Percentiles rank a stretch among this genome's conserved stretches.
These are phyloP conservation scores for Blastobotrys chiropterorum DNA, from an alignment of 805 yeast genomes.

Conservation along the genomic window DNA sequence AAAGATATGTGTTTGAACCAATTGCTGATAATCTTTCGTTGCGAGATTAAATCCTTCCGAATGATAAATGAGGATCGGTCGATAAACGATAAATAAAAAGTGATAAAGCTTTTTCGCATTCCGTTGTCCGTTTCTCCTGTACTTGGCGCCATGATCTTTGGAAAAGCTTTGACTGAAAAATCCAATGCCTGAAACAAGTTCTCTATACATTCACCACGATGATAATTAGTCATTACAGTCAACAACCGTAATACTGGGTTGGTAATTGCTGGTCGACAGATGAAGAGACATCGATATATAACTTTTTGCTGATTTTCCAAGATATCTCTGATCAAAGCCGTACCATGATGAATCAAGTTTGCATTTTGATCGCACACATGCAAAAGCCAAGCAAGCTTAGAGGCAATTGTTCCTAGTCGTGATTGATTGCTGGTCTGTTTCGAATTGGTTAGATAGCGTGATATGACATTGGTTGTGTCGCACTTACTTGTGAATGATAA, in stretches of 20 bases:
- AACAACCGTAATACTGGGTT: conserved; percentile 58
- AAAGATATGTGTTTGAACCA: conserved; percentile 60
- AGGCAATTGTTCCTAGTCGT: conserved; percentile 27
- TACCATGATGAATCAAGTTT: conserved; percentile 24
- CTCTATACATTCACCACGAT: conserved; percentile 45
- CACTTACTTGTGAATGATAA: conserved; percentile 34
- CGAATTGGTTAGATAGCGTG: neutral
- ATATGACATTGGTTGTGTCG: neutral
- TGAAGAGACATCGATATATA: conserved; percentile 60
- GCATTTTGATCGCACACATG: conserved; percentile 36
- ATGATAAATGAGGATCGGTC: conserved; percentile 44
- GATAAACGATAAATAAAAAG: conserved; percentile 54
- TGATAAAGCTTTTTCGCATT: conserved; percentile 54
- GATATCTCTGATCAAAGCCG: conserved; percentile 45
- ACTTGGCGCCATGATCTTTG: conserved; percentile 51
- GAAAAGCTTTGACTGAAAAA: conserved; percentile 52
- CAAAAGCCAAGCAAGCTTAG: conserved; percentile 30
- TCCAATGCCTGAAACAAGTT: conserved; percentile 65
- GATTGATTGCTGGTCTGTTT: conserved; percentile 10
- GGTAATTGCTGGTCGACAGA: conserved; percentile 50
- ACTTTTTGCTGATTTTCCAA: conserved; percentile 53
- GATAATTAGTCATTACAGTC: conserved; percentile 43
- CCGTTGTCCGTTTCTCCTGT: conserved; percentile 16
- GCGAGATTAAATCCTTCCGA: conserved; percentile 58
- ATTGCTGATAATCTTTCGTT: conserved; percentile 52